Conservation (phyloP, 2,329 filamentous ascomycete species). For the Penicillium sp. region DNA sequence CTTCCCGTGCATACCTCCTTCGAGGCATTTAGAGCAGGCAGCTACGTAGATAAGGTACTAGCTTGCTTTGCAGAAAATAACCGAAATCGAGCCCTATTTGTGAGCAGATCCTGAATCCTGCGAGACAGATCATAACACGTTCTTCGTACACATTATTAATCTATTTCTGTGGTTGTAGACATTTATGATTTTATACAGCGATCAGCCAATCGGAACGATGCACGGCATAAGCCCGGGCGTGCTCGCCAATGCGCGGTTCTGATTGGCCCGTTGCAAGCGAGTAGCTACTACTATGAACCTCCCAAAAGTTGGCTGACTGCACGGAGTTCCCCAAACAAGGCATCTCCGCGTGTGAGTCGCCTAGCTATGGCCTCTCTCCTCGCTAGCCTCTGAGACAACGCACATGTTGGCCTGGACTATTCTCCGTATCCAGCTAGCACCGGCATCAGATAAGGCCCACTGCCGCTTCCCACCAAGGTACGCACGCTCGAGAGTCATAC, state of each 20-base stretch:
- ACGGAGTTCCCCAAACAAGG: not conserved
- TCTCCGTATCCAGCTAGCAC: not conserved
- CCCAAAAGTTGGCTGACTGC: not conserved
- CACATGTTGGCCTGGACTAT: not conserved
- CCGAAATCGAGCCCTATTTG: not conserved
- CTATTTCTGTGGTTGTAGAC: not conserved
- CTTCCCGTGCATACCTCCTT: not conserved
- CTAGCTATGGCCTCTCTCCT: not conserved
- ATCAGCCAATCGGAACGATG: slow-evolving; percentile 9
- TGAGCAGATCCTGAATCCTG: not conserved
- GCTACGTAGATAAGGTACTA: not conserved
- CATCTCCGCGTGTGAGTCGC: not conserved
- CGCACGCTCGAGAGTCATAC: not conserved
- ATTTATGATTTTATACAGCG: not conserved
- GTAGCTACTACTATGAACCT: slow-evolving; percentile 5
- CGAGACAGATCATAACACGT: not conserved
- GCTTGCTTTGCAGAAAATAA: not conserved
- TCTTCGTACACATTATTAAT: too few relatives aligned
- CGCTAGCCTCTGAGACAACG: too few relatives aligned
- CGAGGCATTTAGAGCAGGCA: not conserved
- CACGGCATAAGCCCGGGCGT: not conserved
- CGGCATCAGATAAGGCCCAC: not conserved
- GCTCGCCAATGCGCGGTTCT: slow-evolving; percentile 31
- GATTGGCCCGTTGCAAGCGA: slow-evolving; percentile 27
- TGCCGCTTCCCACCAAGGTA: not conserved